Percentiles rank a stretch among this genome's conserved stretches.
Evolutionary conservation across 441 rosid genomes (phyloP).

Genomic region (Populus tomentosa): DNA sequence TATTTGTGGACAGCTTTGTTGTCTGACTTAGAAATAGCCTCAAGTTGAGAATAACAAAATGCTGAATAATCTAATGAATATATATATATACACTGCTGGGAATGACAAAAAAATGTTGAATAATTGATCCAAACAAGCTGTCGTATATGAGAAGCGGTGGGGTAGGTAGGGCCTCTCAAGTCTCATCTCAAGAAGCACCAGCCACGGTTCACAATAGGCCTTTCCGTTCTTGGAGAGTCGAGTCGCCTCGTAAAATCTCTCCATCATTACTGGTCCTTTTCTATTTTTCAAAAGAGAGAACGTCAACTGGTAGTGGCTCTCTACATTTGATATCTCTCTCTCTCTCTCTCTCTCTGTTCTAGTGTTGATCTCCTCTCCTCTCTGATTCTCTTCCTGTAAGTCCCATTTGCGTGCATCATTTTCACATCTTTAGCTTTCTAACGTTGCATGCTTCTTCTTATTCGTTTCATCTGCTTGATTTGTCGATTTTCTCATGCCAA

Average conservation of each 20-base stretch:
- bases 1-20: neutral
- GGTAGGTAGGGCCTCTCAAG: neutral
- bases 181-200: neutral
- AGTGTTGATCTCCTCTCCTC: neutral
- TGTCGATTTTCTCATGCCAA: neutral
- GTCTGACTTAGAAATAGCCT: neutral
- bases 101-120: too few relatives aligned
- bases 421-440: neutral
- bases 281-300: neutral
- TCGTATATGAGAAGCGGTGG: neutral
- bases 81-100: too few relatives aligned
- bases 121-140: neutral
- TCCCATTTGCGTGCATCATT: neutral
- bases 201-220: neutral
- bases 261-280: neutral
- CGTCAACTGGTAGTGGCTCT: neutral
- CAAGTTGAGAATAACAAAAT: neutral
- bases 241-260: conserved; percentile 4
- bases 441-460: neutral
- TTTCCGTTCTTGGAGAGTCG: neutral
- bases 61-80: neutral
- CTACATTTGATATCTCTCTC: neutral
- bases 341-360: neutral
- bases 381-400: neutral
- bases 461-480: neutral